Evolutionary conservation across 2,329 filamentous ascomycete species (phyloP), one percentile per base, ranked within the genome.

Genomic region (Apiospora rasikravindrae): DNA sequence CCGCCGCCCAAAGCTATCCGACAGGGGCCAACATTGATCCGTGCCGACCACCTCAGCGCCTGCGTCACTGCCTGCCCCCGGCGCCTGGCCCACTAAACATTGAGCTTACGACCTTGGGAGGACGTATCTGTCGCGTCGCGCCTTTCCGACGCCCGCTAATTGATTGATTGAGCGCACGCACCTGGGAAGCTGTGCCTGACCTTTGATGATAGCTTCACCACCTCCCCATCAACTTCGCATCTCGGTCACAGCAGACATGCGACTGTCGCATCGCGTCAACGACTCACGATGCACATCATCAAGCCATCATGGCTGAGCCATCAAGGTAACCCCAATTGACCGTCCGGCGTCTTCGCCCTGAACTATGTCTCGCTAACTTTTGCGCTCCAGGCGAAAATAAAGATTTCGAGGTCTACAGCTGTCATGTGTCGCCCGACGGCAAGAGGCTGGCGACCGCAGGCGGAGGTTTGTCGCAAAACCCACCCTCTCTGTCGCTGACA

Each of bases 321-420:
- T 86, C 95, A 94, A 84, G 95, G 92, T 93, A 85, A 75, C 10
- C 85, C 82, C 72, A n/a, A 64, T 64, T 64, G 57, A 24, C 33
- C 11, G 33, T 40, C 33, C 10, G 33, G 11, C 19, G 8, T n/a
- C n/a, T 40, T 22, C 10, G 19, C 57, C n/a, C 14, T 4, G 33
- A 64, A 40, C 33, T 13, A n/a, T 1, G 16, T 10, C 6, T 64
- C 33, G n/a, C 57, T 64, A 64, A 64, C 71, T 70, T 70, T 71
- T 77, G 67, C 61, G 69, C 40, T 16, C 71, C 70, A 94, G 93
- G 96, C 81, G 96, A 99, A 86, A 94, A 97, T 82, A 98, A 98
- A 81, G 95, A 98, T 82, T 97, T 97, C 81, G 96, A 99, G 84
- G 96, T 98, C 76, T 99, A 98, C 86, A 98, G 94, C 85, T 98